A percentile compares a stretch with the other conserved stretches of the same genome.
These are phyloP conservation scores for Talaromyces amestolkiae DNA, from an alignment of 2,329 filamentous ascomycete genomes.

Conservation along the genomic window DNA sequence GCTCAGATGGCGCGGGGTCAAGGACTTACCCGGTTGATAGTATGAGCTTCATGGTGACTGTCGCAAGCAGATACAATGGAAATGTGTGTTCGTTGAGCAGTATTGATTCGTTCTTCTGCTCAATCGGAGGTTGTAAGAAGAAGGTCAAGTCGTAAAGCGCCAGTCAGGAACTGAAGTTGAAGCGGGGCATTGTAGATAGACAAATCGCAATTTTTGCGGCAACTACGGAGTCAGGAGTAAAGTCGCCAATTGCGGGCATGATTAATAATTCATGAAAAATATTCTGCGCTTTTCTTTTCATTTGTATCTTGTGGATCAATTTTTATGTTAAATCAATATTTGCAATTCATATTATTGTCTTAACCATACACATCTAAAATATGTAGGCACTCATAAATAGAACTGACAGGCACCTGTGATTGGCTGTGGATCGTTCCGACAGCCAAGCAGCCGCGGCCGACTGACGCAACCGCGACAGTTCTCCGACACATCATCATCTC, in stretches of 20 bases:
- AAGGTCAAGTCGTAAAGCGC: not conserved
- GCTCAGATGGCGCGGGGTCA: not conserved
- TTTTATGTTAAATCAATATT: too few relatives aligned
- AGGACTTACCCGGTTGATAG: constrained; percentile 76
- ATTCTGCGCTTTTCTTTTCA: not conserved
- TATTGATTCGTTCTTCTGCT: too few relatives aligned
- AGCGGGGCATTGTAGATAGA: constrained; percentile 5
- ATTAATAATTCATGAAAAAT: not conserved
- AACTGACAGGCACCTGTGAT: not conserved
- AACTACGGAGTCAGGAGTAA: not conserved
- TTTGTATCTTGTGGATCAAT: not conserved
- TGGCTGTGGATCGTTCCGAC: not conserved
- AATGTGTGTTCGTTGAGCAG: too few relatives aligned
- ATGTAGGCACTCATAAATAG: not conserved
- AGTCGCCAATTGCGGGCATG: not conserved
- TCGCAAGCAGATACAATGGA: too few relatives aligned
- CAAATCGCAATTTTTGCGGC: not conserved
- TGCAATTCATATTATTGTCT: too few relatives aligned
- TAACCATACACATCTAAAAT: not conserved
- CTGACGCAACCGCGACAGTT: not conserved
- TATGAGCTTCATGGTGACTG: constrained; percentile 65
- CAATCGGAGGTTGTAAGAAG: not conserved
- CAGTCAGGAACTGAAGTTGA: not conserved
- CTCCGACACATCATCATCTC: not conserved
- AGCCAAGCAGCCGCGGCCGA: not conserved